Conservation (phyloP, 495 filamentous ascomycete genomes). For the Aspergillus sparsus region DNA sequence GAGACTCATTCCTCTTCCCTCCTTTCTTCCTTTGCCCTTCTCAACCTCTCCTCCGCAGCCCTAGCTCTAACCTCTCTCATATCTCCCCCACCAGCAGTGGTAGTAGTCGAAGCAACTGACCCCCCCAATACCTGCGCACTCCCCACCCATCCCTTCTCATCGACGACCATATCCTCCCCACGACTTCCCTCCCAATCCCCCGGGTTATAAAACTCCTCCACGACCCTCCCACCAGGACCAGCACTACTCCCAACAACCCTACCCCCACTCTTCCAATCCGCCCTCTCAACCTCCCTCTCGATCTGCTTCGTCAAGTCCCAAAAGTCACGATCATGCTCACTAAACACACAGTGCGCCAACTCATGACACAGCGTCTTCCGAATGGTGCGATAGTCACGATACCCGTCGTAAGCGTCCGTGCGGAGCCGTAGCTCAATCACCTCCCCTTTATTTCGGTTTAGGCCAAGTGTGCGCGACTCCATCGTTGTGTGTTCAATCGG, state of each 20-base stretch:
- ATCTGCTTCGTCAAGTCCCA: constrained; percentile 85
- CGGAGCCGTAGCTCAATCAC: constrained; percentile 88
- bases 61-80: constrained; percentile 73
- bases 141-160: constrained; percentile 84
- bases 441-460: constrained; percentile 87
- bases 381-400: constrained; percentile 86
- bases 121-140: constrained; percentile 84
- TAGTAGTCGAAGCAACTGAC: constrained; percentile 19
- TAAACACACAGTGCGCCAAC: constrained; percentile 86
- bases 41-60: constrained; percentile 72
- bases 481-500: constrained; percentile 78
- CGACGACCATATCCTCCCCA: constrained; percentile 59
- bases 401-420: constrained; percentile 93
- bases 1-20: constrained; percentile 26
- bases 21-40: constrained; percentile 50
- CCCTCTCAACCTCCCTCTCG: constrained; percentile 78
- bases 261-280: constrained; percentile 74
- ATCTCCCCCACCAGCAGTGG: constrained; percentile 37
- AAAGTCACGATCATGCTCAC: constrained; percentile 80
- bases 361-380: constrained; percentile 93
- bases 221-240: constrained; percentile 8
- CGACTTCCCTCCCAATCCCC: constrained; percentile 50
- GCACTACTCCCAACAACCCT: constrained; percentile 49
- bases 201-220: constrained; percentile 68
- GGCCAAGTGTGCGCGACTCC: constrained; percentile 76